Conservation (phyloP, 129 eudicot species). For the Artemisia tridentata region DNA sequence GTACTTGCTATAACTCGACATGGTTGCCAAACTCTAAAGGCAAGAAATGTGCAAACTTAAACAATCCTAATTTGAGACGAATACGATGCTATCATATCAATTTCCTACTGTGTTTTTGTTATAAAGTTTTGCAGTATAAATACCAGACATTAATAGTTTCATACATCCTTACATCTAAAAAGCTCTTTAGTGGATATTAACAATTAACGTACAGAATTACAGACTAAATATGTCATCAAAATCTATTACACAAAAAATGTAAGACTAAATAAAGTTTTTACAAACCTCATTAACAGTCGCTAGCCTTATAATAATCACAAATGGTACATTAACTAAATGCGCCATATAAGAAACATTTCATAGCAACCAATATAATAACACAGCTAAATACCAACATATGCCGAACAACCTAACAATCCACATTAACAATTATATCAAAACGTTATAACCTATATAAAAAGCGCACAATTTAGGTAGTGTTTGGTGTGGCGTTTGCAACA, state of each 20-base stretch:
- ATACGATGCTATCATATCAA: neutral
- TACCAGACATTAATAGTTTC: too few species aligned
- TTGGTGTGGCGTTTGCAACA: too few species aligned
- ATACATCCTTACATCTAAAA: too few species aligned
- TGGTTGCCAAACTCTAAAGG: neutral
- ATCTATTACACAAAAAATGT: too few species aligned
- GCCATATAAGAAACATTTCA: neutral
- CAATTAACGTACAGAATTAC: too few species aligned
- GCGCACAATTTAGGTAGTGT: neutral
- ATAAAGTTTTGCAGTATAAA: neutral
- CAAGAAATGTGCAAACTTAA: neutral
- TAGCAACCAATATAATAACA: too few species aligned
- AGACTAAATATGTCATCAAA: too few species aligned
- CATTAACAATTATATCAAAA: neutral
- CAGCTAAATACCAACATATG: slow-evolving; percentile 11
- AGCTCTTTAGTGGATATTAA: too few species aligned
- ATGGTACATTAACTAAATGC: slow-evolving; percentile 7
- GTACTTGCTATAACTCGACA: slow-evolving; percentile 4
- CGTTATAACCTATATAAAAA: slow-evolving; percentile 4
- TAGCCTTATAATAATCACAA: too few species aligned
- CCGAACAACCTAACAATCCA: neutral
- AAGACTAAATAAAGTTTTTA: too few species aligned
- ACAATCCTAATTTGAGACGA: neutral
- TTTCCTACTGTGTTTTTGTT: slow-evolving; percentile 3
- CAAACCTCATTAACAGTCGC: too few species aligned